phyloP scores from a whole-genome alignment of 129 eudicot genomes.

The Pulicaria dysenterica region DNA sequence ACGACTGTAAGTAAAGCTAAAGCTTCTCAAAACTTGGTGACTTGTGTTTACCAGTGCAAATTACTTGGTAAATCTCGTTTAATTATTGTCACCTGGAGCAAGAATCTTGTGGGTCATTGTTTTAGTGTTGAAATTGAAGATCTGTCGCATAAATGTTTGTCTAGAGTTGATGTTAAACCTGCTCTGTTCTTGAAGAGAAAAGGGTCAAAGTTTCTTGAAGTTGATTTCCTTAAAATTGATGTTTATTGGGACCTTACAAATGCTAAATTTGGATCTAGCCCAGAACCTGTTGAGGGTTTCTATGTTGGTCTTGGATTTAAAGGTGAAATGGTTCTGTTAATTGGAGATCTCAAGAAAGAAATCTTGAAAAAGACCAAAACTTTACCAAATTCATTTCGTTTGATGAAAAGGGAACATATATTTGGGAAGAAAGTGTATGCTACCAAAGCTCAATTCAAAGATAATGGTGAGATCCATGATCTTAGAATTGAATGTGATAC shows the following conservation, averaged over 20 bases:
- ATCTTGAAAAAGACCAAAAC: conserved; percentile 54
- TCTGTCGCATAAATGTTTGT: conserved; percentile 49
- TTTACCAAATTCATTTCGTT: conserved; percentile 38
- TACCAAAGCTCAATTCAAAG: conserved; percentile 68
- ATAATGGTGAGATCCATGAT: conserved; percentile 63
- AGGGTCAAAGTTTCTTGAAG: conserved; percentile 59
- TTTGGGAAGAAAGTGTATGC: conserved; percentile 62
- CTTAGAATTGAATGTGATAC: conserved; percentile 72
- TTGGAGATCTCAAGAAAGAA: conserved; percentile 84
- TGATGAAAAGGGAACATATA: conserved; percentile 69
- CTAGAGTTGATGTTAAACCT: conserved; percentile 74
- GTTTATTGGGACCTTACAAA: conserved; percentile 73
- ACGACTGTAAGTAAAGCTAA: conserved; percentile 47
- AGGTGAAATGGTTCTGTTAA: conserved; percentile 55
- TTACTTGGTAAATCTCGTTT: conserved; percentile 69
- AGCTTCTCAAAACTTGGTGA: conserved; percentile 67
- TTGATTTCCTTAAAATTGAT: conserved; percentile 56
- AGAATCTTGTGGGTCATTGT: conserved; percentile 79
- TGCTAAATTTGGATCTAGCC: conserved; percentile 73
- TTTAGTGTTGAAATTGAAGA: conserved; percentile 64
- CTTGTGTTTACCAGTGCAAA: conserved; percentile 59
- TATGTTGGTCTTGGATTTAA: conserved; percentile 59
- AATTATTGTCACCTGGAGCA: conserved; percentile 65
- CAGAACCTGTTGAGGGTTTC: conserved; percentile 74
- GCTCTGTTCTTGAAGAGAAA: conserved; percentile 66